Conservation (phyloP, 2,329 filamentous ascomycete genomes). For the Colletotrichum noveboracense region DNA sequence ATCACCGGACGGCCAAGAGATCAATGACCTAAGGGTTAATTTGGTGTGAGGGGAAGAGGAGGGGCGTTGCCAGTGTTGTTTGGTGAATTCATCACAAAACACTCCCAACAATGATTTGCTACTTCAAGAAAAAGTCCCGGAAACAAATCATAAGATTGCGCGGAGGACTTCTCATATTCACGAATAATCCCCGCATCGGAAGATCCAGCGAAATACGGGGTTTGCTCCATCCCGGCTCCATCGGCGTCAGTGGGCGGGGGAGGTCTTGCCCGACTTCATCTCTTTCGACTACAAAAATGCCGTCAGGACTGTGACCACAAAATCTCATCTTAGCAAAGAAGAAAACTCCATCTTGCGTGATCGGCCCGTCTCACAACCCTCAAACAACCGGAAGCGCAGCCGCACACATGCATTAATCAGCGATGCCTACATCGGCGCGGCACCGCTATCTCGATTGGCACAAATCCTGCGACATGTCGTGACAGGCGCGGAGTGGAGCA, state of each 20-base stretch:
- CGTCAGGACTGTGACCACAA: accelerated
- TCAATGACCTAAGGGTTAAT: accelerated
- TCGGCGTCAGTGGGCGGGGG: background rate
- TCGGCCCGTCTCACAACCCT: background rate
- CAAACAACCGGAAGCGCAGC: background rate
- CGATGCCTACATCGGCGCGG: background rate
- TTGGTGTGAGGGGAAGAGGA: too few relatives aligned
- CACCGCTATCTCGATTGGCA: background rate
- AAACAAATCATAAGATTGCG: background rate
- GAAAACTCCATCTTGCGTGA: background rate
- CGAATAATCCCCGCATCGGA: background rate
- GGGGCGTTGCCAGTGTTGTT: too few relatives aligned
- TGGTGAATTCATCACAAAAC: background rate
- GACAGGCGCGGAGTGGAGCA: constrained; percentile 4
- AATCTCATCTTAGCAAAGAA: too few relatives aligned
- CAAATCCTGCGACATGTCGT: constrained; percentile 18
- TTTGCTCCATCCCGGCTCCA: background rate
- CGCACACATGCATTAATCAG: background rate
- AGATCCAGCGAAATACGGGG: background rate
- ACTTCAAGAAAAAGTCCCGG: accelerated
- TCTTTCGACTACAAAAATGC: background rate
- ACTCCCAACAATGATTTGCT: background rate
- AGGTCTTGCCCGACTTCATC: background rate
- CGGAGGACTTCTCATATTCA: background rate
- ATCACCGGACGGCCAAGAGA: background rate